These are phyloP conservation scores for Antitrichia curtipendula DNA, from an alignment of 225 moss, liverwort and hornwort species.

Conservation along the genomic window DNA sequence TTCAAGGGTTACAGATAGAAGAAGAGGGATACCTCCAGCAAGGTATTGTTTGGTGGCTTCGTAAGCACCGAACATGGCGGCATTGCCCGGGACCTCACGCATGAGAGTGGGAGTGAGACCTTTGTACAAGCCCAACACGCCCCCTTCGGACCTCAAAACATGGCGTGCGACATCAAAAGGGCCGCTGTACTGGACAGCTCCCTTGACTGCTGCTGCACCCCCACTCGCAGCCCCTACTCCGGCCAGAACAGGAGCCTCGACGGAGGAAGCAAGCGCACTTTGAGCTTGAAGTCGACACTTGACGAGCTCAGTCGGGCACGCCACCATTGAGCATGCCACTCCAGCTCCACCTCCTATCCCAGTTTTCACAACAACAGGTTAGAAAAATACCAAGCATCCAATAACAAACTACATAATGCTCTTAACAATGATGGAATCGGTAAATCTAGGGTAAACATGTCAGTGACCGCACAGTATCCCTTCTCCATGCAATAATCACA, in stretches of 20 bases:
- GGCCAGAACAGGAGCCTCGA: conserved; percentile 37
- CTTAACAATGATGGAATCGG: not conserved
- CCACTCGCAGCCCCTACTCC: conserved; percentile 31
- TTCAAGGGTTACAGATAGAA: not conserved
- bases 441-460: not conserved
- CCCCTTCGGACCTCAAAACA: conserved; percentile 73
- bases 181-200: conserved; percentile 51
- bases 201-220: conserved; percentile 8
- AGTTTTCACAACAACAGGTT: not conserved
- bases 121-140: conserved; percentile 58
- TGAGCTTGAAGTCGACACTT: conserved; percentile 81
- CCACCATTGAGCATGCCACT: conserved; percentile 38
- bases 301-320: conserved; percentile 45
- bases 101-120: conserved; percentile 75
- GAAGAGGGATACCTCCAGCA: conserved; percentile 39
- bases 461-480: not conserved
- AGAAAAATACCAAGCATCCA: not conserved
- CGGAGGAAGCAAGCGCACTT: conserved; percentile 48
- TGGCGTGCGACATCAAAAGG: conserved; percentile 81
- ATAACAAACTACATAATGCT: not conserved
- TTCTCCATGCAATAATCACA: not conserved
- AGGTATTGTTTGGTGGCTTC: conserved; percentile 78
- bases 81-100: conserved; percentile 97
- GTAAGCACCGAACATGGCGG: conserved; percentile 82
- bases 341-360: conserved; percentile 41